phyloP scores from a whole-genome alignment of 768 basidiomycete species.

The Boletus patriciae region DNA sequence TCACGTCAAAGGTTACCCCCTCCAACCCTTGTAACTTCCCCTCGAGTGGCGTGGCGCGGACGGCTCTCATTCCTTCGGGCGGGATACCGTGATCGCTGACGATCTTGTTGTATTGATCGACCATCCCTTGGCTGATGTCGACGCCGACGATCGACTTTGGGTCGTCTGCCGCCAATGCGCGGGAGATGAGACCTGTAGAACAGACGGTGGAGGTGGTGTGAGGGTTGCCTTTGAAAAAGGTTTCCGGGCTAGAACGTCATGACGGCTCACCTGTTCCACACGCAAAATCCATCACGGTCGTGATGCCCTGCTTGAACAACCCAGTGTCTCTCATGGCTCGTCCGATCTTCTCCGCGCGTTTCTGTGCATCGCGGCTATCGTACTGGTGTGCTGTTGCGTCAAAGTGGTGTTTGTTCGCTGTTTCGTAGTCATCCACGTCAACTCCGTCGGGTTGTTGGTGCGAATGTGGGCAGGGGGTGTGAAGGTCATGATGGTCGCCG shows the following conservation, averaged over 20 bases:
- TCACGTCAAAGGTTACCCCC: slow-evolving; percentile 62
- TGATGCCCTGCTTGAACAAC: slow-evolving; percentile 53
- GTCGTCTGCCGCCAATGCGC: slow-evolving; percentile 57
- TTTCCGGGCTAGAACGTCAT: too few species aligned
- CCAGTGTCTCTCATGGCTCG: slow-evolving; percentile 37
- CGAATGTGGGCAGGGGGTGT: not conserved
- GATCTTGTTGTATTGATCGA: slow-evolving; percentile 62
- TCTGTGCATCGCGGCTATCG: slow-evolving; percentile 17
- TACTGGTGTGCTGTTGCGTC: slow-evolving; percentile 26
- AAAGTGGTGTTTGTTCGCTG: slow-evolving; percentile 30
- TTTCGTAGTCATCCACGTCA: slow-evolving; percentile 12
- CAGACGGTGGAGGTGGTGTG: too few species aligned
- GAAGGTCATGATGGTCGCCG: not conserved
- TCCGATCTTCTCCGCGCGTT: slow-evolving; percentile 25
- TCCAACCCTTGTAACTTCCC: slow-evolving; percentile 54
- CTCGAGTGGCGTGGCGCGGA: slow-evolving; percentile 45
- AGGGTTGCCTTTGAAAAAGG: not conserved
- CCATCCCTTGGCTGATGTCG: slow-evolving; percentile 72
- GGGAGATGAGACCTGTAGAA: slow-evolving; percentile 59
- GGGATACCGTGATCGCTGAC: slow-evolving; percentile 61
- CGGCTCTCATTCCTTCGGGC: slow-evolving; percentile 64
- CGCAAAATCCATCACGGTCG: slow-evolving; percentile 69
- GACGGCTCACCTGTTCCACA: slow-evolving; percentile 61
- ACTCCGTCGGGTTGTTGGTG: not conserved
- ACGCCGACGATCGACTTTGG: slow-evolving; percentile 67